Base-by-base conservation (phyloP, 139 green algal genomes). In the Volvox reticuliferus region DNA sequence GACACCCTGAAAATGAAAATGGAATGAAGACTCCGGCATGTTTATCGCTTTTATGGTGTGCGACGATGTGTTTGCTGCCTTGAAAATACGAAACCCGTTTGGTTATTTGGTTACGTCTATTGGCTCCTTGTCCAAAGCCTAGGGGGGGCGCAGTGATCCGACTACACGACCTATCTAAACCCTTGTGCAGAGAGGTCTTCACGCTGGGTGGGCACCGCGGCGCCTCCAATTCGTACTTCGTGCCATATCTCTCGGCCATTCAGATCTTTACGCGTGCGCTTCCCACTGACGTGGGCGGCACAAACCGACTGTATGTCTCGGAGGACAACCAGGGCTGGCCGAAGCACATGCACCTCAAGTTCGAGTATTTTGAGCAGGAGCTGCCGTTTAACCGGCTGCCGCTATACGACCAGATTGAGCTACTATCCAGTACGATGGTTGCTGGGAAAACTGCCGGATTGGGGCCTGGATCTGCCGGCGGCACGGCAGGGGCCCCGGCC, bases 201-300 rank as follows among this genome's bases (percentile, higher is more conserved):
- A 94, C 94, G 26, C 77, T 95, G 28, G 94, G 94, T 0, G 96
- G 96, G 6, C 82, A 93, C 21, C 82, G 95, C 0, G 96, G 96
- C 9, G 91, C 95, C 22, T 95, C 94, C 19, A 93, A 93, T 33
- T 93, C 94, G 36, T 97, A 97, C 91, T 98, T 95, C 81, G 94
- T 98, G 87, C 97, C 97, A 1, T 97, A 96, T 89, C 94, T 98
- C 21, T 97, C 95, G 26, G 96, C 94, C 26, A 95, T 98, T 77
- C 95, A 98, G 92, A 90, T 98, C 26, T 98, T 97, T 88, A 94
- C 88, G 0, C 89, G 88, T 32, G 83, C 91, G 32, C 80, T 89
- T 14, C 73, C 91, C 13, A 91, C 86, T 37, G 90, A 94, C 79
- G 87, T 90, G 83, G 90, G 87, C 30, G 89, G 87, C 35, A 88